Conservation (phyloP, 768 basidiomycete genomes). For the Lactarius deliciosus region DNA sequence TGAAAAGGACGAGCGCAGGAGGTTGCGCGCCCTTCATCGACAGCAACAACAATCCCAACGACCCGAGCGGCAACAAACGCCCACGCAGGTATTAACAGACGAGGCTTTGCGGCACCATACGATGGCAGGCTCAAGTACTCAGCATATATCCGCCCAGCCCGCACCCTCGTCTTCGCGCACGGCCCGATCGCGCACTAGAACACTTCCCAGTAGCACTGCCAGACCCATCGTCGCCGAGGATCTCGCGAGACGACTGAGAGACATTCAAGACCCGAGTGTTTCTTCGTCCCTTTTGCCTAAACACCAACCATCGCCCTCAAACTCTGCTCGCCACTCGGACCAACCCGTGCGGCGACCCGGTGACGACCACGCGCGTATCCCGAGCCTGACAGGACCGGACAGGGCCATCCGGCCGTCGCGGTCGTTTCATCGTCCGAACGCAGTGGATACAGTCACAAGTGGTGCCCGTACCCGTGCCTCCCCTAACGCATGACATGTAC, state of each 20-base stretch:
- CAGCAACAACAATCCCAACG: conserved; percentile 20
- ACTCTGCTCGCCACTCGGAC: conserved; percentile 7
- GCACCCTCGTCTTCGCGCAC: conserved; percentile 1
- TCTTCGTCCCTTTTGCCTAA: conserved; percentile 3
- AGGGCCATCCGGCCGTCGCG: conserved; percentile 48
- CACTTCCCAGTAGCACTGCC: conserved; percentile 25
- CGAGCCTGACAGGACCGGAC: conserved; percentile 30
- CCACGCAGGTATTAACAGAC: not conserved
- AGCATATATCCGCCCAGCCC: not conserved
- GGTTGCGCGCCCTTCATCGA: conserved; percentile 32
- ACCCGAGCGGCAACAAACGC: conserved; percentile 3
- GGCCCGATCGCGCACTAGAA: conserved; percentile 25
- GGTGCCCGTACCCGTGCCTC: not conserved
- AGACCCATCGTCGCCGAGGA: conserved; percentile 25
- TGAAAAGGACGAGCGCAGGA: conserved; percentile 59
- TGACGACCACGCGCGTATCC: conserved; percentile 30
- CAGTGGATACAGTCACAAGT: conserved; percentile 35
- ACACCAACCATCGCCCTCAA: not conserved
- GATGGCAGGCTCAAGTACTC: not conserved
- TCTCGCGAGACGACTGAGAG: conserved; percentile 26
- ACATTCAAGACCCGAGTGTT: conserved; percentile 18
- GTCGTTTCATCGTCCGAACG: conserved; percentile 58
- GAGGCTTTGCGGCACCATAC: conserved; percentile 4
- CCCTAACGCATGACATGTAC: not conserved
- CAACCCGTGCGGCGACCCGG: conserved; percentile 31